These are phyloP conservation scores for Neofusicoccum ribis DNA, from an alignment of 2,329 filamentous ascomycete genomes.

Conservation along the genomic window DNA sequence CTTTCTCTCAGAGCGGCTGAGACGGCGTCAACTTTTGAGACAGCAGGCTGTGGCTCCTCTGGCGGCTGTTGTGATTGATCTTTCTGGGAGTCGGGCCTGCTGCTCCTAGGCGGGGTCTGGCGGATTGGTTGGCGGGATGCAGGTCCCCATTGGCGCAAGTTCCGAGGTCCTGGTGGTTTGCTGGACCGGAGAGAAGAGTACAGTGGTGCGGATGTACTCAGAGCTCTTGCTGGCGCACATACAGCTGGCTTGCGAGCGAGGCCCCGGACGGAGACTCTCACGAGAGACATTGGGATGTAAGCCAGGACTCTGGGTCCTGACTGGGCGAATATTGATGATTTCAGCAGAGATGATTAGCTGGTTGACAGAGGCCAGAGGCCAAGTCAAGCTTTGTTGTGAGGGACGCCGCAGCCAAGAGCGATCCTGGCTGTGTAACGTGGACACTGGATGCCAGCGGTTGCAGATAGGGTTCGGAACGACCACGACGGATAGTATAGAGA, in stretches of 20 bases:
- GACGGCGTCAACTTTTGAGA: slow-evolving; percentile 43
- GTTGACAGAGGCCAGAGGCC: too few relatives aligned
- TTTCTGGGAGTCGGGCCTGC: too few relatives aligned
- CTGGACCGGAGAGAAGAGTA: not conserved
- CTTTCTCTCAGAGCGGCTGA: slow-evolving; percentile 47
- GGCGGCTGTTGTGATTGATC: not conserved
- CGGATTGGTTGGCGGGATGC: not conserved
- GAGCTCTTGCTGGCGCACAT: not conserved
- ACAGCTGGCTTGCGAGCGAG: not conserved
- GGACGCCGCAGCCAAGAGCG: too few relatives aligned
- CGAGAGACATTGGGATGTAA: not conserved
- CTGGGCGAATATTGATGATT: too few relatives aligned
- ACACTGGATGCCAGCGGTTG: too few relatives aligned
- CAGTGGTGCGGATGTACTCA: not conserved
- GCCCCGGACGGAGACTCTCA: not conserved
- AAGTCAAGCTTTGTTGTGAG: too few relatives aligned
- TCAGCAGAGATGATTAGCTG: not conserved
- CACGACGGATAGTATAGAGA: too few relatives aligned
- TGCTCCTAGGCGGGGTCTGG: not conserved
- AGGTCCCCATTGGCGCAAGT: not conserved
- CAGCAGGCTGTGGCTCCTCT: not conserved
- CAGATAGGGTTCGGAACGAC: too few relatives aligned
- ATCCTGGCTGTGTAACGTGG: too few relatives aligned
- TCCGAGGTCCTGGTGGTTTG: not conserved
- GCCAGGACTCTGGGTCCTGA: too few relatives aligned